Evolutionary conservation across 495 filamentous ascomycete genomes (phyloP).

Genomic region (Tuber umbilicatum): DNA sequence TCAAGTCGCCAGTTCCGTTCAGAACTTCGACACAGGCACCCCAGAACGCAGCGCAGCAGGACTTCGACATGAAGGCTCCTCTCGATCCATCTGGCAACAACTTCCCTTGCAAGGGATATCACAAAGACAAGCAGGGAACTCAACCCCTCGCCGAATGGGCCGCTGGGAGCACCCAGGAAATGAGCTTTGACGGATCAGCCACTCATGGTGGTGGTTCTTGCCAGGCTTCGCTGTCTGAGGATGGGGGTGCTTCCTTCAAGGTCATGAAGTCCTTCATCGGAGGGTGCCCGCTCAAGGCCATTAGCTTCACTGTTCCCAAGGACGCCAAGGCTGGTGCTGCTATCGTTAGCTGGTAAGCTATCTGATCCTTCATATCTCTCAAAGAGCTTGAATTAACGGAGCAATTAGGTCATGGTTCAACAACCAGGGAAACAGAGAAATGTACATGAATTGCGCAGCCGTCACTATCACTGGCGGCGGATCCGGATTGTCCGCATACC

Average conservation of each 20-base stretch:
- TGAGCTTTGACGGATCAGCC: constrained; percentile 55
- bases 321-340: neutral
- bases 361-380: constrained; percentile 10
- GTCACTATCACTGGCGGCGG: constrained; percentile 41
- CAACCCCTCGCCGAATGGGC: constrained; percentile 49
- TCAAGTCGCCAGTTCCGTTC: neutral
- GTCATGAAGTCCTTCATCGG: constrained; percentile 41
- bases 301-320: neutral
- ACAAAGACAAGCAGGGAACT: neutral
- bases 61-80: constrained; percentile 55
- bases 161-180: constrained; percentile 53
- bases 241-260: neutral
- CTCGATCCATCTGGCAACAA: constrained; percentile 37
- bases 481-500: neutral
- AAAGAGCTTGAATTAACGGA: constrained; percentile 35
- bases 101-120: constrained; percentile 7
- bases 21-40: neutral
- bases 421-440: constrained; percentile 4
- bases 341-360: constrained; percentile 3
- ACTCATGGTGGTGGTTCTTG: constrained; percentile 60
- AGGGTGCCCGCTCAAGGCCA: constrained; percentile 23
- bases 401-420: constrained; percentile 4
- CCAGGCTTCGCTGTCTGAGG: constrained; percentile 51
- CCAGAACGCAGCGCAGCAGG: constrained; percentile 4
- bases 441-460: constrained; percentile 35